phyloP scores from a whole-genome alignment of 2,329 filamentous ascomycete genomes.

The Parasarocladium wereldwijsianum region DNA sequence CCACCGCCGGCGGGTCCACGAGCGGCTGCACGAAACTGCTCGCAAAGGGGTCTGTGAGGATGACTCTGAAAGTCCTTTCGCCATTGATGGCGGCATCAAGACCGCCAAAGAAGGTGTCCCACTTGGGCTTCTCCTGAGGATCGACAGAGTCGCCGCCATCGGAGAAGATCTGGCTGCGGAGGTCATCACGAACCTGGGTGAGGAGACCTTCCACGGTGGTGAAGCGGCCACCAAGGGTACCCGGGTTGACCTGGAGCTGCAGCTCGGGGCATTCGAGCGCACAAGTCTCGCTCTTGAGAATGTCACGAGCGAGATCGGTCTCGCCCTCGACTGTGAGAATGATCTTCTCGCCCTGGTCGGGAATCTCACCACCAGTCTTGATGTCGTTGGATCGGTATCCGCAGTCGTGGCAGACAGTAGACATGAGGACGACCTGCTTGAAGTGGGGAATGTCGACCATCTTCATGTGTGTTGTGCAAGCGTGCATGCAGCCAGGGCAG shows the following conservation, averaged over 20 bases:
- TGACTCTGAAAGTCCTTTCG: constrained; percentile 64
- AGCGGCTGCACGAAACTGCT: constrained; percentile 90
- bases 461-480: constrained; percentile 91
- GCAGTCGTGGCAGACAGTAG: constrained; percentile 79
- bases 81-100: constrained; percentile 69
- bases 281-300: constrained; percentile 92
- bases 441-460: constrained; percentile 98
- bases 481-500: constrained; percentile 79
- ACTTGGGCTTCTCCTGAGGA: constrained; percentile 49
- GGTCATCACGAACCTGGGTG: constrained; percentile 81
- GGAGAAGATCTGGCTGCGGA: constrained; percentile 71
- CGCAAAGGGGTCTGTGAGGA: constrained; percentile 77
- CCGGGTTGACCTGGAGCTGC: constrained; percentile 74
- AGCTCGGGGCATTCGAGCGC: constrained; percentile 77
- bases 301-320: constrained; percentile 75
- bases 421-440: constrained; percentile 94
- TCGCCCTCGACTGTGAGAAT: constrained; percentile 54
- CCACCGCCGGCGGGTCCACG: constrained; percentile 52
- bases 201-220: constrained; percentile 92
- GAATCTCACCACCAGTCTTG: constrained; percentile 90
- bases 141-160: constrained; percentile 67
- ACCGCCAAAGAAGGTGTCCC: constrained; percentile 67
- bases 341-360: constrained; percentile 72
- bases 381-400: constrained; percentile 94
- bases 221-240: constrained; percentile 89